phyloP scores from a whole-genome alignment of 768 basidiomycete species.

The Postia placenta region DNA sequence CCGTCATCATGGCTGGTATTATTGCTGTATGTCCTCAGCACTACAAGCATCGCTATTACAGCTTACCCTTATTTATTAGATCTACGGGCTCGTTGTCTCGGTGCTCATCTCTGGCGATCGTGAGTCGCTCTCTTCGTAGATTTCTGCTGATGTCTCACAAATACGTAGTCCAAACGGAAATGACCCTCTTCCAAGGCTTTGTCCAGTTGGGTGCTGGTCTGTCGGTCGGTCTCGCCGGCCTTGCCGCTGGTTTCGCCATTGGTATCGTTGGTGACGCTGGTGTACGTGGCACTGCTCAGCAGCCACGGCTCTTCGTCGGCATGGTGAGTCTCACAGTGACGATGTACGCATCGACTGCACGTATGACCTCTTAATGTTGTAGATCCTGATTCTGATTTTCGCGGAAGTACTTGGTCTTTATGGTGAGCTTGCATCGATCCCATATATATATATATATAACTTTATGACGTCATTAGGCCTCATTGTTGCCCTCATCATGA shows the following conservation, averaged over 20 bases:
- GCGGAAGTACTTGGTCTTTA: slow-evolving; percentile 92
- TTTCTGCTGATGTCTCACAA: not conserved
- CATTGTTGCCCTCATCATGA: slow-evolving; percentile 95
- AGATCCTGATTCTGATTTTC: slow-evolving; percentile 98
- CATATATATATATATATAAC: not conserved
- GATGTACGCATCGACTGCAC: not conserved
- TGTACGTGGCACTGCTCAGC: slow-evolving; percentile 96
- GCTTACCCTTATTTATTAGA: slow-evolving; percentile 37
- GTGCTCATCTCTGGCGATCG: slow-evolving; percentile 87
- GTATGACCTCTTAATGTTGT: no score
- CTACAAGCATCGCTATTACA: no score
- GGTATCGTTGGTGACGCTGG: slow-evolving; percentile 99
- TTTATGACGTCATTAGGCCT: slow-evolving; percentile 40
- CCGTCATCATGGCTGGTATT: slow-evolving; percentile 99
- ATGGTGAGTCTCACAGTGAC: slow-evolving; percentile 72
- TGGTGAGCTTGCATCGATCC: slow-evolving; percentile 43
- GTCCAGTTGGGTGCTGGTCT: slow-evolving; percentile 92
- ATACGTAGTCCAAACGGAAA: slow-evolving; percentile 54
- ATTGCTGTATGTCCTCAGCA: slow-evolving; percentile 89
- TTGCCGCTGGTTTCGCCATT: slow-evolving; percentile 95
- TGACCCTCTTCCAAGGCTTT: slow-evolving; percentile 93
- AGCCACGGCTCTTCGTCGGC: slow-evolving; percentile 89
- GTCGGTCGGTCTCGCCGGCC: slow-evolving; percentile 87
- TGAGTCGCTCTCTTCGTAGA: slow-evolving; percentile 38
- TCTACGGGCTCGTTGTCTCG: slow-evolving; percentile 98